Conservation (phyloP, 139 green algal species). For the Ulvella scutata region DNA sequence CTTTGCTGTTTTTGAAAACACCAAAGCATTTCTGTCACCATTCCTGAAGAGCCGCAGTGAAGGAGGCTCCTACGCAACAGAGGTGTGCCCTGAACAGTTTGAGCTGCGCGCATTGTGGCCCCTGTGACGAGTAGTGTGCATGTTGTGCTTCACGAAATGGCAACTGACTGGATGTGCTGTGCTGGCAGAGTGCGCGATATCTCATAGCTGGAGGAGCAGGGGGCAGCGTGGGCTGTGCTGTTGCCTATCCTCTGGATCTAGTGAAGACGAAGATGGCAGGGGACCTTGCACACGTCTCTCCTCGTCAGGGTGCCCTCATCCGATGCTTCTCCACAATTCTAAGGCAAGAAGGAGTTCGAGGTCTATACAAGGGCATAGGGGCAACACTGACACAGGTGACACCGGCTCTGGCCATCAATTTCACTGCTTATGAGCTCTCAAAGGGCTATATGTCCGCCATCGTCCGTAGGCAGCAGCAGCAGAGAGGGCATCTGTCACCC, state of each 20-base stretch:
- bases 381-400: slow-evolving; percentile 78
- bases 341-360: slow-evolving; percentile 60
- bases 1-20: slow-evolving; percentile 37
- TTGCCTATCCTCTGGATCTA: slow-evolving; percentile 83
- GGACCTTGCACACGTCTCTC: slow-evolving; percentile 15
- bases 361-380: slow-evolving; percentile 82
- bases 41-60: slow-evolving; percentile 58
- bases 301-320: background rate
- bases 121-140: background rate
- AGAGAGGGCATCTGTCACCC: too few relatives aligned
- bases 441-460: background rate
- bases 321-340: slow-evolving; percentile 19
- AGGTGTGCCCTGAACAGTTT: slow-evolving; percentile 2
- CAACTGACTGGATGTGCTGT: background rate
- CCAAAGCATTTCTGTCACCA: slow-evolving; percentile 9
- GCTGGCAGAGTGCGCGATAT: background rate
- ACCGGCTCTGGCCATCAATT: slow-evolving; percentile 82
- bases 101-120: background rate
- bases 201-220: background rate
- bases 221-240: background rate
- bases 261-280: slow-evolving; percentile 77
- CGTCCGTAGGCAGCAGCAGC: background rate
- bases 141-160: too few relatives aligned
- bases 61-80: slow-evolving; percentile 4
- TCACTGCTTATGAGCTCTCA: slow-evolving; percentile 61